phyloP scores from a whole-genome alignment of 192 early-diverging fungal genomes.

The Podila epicladia region DNA sequence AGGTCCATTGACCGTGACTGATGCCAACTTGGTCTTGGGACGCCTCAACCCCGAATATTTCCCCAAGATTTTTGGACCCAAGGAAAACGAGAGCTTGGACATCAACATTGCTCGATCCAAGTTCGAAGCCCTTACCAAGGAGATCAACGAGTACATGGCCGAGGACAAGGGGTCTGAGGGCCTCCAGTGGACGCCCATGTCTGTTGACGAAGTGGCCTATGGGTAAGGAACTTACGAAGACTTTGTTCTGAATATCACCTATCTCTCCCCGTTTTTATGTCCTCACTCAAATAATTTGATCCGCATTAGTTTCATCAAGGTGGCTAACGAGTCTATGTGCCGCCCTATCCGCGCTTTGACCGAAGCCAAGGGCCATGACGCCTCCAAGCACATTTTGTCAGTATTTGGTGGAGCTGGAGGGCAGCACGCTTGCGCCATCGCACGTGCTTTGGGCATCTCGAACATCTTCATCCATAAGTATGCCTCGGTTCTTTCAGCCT shows the following conservation, averaged over 20 bases:
- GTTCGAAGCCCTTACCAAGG: constrained; percentile 71
- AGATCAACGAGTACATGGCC: constrained; percentile 69
- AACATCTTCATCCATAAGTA: constrained; percentile 88
- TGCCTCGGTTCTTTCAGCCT: constrained; percentile 94
- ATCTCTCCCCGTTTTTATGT: too few species aligned
- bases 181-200: constrained; percentile 57
- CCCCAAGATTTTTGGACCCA: constrained; percentile 93
- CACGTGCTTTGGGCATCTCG: constrained; percentile 84
- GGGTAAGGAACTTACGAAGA: constrained; percentile 54
- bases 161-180: constrained; percentile 31
- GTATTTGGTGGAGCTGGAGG: constrained; percentile 97
- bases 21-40: constrained; percentile 93
- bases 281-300: too few species aligned
- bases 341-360: constrained; percentile 93
- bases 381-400: constrained; percentile 83
- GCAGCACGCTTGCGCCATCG: constrained; percentile 97
- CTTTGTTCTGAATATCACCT: background rate
- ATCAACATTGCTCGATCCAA: constrained; percentile 62
- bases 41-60: constrained; percentile 88
- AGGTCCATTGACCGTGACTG: constrained; percentile 94
- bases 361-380: constrained; percentile 91
- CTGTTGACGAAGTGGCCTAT: constrained; percentile 87
- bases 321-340: constrained; percentile 98
- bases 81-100: constrained; percentile 86
- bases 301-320: constrained; percentile 76